A percentile compares a stretch with the other conserved stretches of the same genome.
Conservation (phyloP, 2,329 filamentous ascomycete genomes). For the Whalleya microplaca region DNA sequence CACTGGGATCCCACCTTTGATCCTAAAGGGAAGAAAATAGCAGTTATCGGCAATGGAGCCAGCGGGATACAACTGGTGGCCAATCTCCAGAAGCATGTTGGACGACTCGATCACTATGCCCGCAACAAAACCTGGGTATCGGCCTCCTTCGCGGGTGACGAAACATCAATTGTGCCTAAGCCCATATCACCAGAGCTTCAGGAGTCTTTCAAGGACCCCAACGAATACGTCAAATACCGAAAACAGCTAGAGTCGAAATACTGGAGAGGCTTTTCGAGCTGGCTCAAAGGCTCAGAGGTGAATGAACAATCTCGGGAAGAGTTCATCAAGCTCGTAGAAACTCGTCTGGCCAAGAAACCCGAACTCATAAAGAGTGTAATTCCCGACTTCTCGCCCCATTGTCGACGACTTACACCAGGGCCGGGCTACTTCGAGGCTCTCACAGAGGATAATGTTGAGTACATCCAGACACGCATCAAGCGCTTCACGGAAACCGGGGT, state of each 20-base stretch:
- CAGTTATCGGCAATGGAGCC: conserved; percentile 66
- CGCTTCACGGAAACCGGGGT: conserved; percentile 64
- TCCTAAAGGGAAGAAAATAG: conserved; percentile 53
- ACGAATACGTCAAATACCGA: conserved; percentile 62
- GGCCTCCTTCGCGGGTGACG: conserved; percentile 59
- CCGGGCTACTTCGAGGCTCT: conserved; percentile 71
- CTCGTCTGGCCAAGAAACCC: conserved; percentile 56
- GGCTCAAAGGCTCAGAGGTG: conserved; percentile 56
- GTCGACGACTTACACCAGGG: conserved; percentile 66
- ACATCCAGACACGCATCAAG: conserved; percentile 60
- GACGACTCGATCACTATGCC: conserved; percentile 65
- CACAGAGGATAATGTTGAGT: conserved; percentile 63
- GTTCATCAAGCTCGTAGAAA: conserved; percentile 57
- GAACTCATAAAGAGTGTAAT: conserved; percentile 59
- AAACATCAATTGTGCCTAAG: conserved; percentile 60
- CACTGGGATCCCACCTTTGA: conserved; percentile 61
- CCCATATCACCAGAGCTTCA: conserved; percentile 56
- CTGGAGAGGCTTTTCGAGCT: conserved; percentile 59
- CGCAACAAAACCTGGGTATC: conserved; percentile 71
- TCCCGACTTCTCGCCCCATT: conserved; percentile 67
- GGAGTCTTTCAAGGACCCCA: conserved; percentile 61
- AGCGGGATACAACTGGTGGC: conserved; percentile 62
- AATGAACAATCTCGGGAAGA: conserved; percentile 52
- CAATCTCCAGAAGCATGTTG: conserved; percentile 53
- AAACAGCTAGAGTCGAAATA: conserved; percentile 49